Percentiles rank a stretch among this genome's conserved stretches.
These are phyloP conservation scores for Xylaria sp. DNA, from an alignment of 2,329 filamentous ascomycete genomes.

Conservation along the genomic window DNA sequence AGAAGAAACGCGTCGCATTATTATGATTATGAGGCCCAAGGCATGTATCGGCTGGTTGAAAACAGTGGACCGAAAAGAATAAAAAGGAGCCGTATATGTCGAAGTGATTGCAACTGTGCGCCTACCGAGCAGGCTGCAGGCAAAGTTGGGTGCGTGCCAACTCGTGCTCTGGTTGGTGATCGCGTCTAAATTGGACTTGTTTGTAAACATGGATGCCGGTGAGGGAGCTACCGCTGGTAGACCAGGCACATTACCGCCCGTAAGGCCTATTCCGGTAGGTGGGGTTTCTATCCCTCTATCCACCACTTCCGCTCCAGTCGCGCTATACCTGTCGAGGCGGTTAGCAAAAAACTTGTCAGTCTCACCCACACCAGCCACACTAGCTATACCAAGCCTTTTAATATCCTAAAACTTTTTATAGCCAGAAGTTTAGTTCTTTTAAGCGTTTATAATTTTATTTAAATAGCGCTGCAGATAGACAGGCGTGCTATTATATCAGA, in stretches of 20 bases:
- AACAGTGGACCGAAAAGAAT: background rate
- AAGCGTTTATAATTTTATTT: too few species aligned
- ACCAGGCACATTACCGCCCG: background rate
- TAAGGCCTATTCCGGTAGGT: background rate
- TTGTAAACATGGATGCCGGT: slow-evolving; percentile 31
- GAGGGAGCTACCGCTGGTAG: slow-evolving; percentile 14
- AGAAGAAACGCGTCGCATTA: slow-evolving; percentile 24
- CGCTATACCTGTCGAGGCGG: too few species aligned
- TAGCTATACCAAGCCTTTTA: too few species aligned
- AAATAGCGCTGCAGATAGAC: too few species aligned
- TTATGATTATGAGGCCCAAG: background rate
- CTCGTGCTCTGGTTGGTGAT: slow-evolving; percentile 15
- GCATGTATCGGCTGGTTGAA: background rate
- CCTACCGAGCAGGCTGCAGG: background rate
- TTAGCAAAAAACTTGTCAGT: too few species aligned
- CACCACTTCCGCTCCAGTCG: too few species aligned
- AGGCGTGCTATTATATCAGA: too few species aligned
- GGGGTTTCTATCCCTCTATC: too few species aligned
- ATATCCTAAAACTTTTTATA: too few species aligned
- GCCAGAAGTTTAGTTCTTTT: too few species aligned
- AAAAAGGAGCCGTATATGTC: background rate
- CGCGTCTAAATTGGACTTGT: slow-evolving; percentile 26
- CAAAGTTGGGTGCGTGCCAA: slow-evolving; percentile 4
- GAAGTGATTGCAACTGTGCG: background rate
- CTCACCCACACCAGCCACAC: too few species aligned